These are phyloP conservation scores for Gossypium raimondii DNA, from an alignment of 345 rosid species.

Conservation along the genomic window DNA sequence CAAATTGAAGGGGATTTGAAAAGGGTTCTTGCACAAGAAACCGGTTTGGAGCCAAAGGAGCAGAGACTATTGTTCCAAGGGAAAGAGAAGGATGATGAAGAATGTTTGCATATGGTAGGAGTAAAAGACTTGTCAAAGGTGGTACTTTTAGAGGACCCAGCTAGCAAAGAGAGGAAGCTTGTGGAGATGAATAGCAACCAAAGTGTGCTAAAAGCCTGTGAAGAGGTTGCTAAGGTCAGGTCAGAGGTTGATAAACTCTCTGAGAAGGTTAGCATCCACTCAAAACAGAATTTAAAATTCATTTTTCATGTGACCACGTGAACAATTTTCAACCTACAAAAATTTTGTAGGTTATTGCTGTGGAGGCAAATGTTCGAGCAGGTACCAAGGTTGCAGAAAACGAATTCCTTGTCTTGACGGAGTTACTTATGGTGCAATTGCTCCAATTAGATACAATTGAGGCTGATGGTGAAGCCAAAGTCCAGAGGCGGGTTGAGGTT, in stretches of 20 bases:
- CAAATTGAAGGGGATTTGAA: slow-evolving; percentile 44
- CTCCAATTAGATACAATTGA: slow-evolving; percentile 44
- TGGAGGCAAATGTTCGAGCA: slow-evolving; percentile 28
- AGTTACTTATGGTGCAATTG: slow-evolving; percentile 42
- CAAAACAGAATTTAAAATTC: background rate
- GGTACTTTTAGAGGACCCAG: slow-evolving; percentile 47
- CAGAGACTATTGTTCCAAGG: slow-evolving; percentile 49
- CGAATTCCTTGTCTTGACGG: slow-evolving; percentile 41
- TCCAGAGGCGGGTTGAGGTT: slow-evolving; percentile 47
- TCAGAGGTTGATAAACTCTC: slow-evolving; percentile 44
- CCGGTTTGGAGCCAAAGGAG: slow-evolving; percentile 45
- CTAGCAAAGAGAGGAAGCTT: slow-evolving; percentile 49
- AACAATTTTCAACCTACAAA: background rate
- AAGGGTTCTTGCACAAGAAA: slow-evolving; percentile 34
- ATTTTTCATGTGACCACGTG: background rate
- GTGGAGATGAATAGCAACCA: slow-evolving; percentile 37
- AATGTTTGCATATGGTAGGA: slow-evolving; percentile 49
- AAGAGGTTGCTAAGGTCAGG: slow-evolving; percentile 38
- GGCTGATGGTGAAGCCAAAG: slow-evolving; percentile 51
- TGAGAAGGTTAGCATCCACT: slow-evolving; percentile 31
- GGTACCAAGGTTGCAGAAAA: slow-evolving; percentile 37
- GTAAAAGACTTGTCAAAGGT: slow-evolving; percentile 47
- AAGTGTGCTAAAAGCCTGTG: slow-evolving; percentile 27
- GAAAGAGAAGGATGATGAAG: slow-evolving; percentile 46
- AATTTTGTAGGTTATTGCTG: slow-evolving; percentile 34